A percentile compares a stretch with the other conserved stretches of the same genome.
These are phyloP conservation scores for Cichorium intybus DNA, from an alignment of 140 eudicot genomes.

Conservation along the genomic window DNA sequence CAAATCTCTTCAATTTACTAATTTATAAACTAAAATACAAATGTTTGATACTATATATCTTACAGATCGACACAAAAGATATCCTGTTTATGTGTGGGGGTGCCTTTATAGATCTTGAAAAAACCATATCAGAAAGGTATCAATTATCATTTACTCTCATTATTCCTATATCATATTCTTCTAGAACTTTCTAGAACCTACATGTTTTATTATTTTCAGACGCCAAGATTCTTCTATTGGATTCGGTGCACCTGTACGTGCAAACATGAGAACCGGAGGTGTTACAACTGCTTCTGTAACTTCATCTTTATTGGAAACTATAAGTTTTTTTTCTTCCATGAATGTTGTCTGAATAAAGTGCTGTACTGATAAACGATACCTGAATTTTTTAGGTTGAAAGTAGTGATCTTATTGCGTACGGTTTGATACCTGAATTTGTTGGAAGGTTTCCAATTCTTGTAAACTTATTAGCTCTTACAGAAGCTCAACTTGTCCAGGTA, in stretches of 20 bases:
- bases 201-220: constrained; percentile 35
- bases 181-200: too few species aligned
- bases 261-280: constrained; percentile 75
- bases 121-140: constrained; percentile 85
- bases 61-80: constrained; percentile 81
- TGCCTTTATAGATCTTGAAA: constrained; percentile 86
- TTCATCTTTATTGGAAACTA: constrained; percentile 72
- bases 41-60: not conserved
- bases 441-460: constrained; percentile 98
- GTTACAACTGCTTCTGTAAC: constrained; percentile 60
- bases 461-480: constrained; percentile 89
- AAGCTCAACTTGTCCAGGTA: constrained; percentile 93
- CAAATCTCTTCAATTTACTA: too few species aligned
- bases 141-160: not conserved
- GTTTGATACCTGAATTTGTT: constrained; percentile 95
- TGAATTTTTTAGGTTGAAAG: constrained; percentile 45
- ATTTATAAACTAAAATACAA: not conserved
- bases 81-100: constrained; percentile 90
- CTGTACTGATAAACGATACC: too few species aligned
- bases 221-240: constrained; percentile 89
- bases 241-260: constrained; percentile 86
- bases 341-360: too few species aligned
- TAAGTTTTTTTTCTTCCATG: too few species aligned
- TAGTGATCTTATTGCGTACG: constrained; percentile 96
- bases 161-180: not conserved